Conservation (phyloP, 331 rosid genomes). For the Pyrus hybrid region DNA sequence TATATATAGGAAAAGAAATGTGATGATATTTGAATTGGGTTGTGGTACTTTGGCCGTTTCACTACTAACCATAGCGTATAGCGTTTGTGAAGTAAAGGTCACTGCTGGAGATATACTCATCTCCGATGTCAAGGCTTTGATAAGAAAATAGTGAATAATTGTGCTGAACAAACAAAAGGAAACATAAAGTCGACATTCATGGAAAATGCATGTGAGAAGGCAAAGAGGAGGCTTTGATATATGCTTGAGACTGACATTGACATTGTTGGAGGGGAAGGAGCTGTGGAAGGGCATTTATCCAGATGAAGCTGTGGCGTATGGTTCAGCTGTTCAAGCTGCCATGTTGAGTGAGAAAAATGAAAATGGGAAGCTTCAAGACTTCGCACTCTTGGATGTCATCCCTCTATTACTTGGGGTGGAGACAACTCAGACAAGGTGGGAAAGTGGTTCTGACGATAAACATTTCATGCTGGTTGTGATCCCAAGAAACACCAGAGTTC, state of each 20-base stretch:
- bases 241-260: constrained; percentile 8
- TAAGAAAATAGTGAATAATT: constrained; percentile 31
- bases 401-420: background rate
- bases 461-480: background rate
- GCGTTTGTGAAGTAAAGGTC: background rate
- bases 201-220: constrained; percentile 15
- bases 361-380: constrained; percentile 40
- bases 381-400: constrained; percentile 7
- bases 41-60: background rate
- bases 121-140: constrained; percentile 19
- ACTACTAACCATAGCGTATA: background rate
- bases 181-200: constrained; percentile 24
- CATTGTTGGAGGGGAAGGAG: constrained; percentile 32
- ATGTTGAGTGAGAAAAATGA: constrained; percentile 32
- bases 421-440: background rate
- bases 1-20: background rate
- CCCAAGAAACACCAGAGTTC: background rate
- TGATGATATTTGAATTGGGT: background rate
- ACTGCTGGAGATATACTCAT: constrained; percentile 9
- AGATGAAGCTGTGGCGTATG: constrained; percentile 47
- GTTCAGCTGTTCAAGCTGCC: constrained; percentile 51
- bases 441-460: background rate
- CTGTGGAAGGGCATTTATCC: constrained; percentile 49
- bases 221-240: background rate
- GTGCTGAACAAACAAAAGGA: constrained; percentile 28